Evolutionary conservation across 1,139 yeast species (phyloP), one percentile per base, ranked within the genome.

Genomic region (Saccharomycopsis phalli): DNA sequence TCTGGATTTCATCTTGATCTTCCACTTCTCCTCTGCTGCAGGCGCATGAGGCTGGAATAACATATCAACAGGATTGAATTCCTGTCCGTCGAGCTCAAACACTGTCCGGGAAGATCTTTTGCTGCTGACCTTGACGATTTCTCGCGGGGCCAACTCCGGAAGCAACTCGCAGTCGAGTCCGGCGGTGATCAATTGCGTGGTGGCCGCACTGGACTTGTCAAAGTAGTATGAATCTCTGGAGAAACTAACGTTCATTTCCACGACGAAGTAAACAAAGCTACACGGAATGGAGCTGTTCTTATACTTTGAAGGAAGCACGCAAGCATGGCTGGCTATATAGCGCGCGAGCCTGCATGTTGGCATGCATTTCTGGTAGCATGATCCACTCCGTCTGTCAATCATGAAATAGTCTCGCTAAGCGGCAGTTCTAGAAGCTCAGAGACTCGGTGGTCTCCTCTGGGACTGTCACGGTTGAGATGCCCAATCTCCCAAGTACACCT

Each of bases 41-140:
- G n/a, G 20, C 7, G 37, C 34, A 8, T 26, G 36, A 16, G 28
- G 35, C 22, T 41, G 38, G 27, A 44, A 42, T 14, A 44, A 30
- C 8, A 44, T 33, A 10, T 42, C 41, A 4, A 44, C 46, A 7
- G 47, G 47, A 21, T 44, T 30, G 20, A 44, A 26, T 25, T 44
- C 47, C 17, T 26, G 23, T 11, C 47, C 47, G 25, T 44, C 42
- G 14, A 44, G 19, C 19, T 41, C 47, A 23, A 35, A 32, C 5
- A 40, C 35, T 2, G 33, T 31, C 17, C 31, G 18, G 14, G 27
- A 14, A 27, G 25, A 11, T 7, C 28, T 34, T 8, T 16, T 29
- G 14, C 29, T 26, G 10, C 20, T 28, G 13, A 19, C 40, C 13
- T 14, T 23, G 3, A 28, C 27, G 6, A 31, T 25, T 3, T 36